phyloP scores from a whole-genome alignment of 2,329 filamentous ascomycete genomes.

The Claviceps pazoutovae region DNA sequence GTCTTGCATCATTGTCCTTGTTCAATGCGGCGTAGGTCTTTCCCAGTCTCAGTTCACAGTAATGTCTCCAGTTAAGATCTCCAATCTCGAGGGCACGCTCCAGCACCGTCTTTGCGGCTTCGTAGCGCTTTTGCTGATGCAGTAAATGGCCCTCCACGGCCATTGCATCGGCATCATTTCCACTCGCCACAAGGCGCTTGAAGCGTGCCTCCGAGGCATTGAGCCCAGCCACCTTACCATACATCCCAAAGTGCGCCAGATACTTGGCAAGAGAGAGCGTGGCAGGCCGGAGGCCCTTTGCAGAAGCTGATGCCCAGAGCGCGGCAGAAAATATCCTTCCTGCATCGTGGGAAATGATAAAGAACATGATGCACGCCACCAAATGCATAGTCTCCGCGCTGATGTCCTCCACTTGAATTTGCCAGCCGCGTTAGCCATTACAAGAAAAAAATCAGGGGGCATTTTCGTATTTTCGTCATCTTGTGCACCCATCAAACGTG shows the following conservation, averaged over 20 bases:
- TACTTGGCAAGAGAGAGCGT: conserved; percentile 16
- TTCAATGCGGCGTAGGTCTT: conserved; percentile 12
- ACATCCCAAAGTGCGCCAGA: conserved; percentile 10
- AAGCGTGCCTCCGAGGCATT: conserved; percentile 15
- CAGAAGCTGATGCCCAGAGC: conserved; percentile 20
- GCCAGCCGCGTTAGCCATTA: neutral
- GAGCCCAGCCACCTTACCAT: conserved; percentile 10
- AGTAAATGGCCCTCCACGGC: conserved; percentile 19
- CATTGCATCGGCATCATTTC: conserved; percentile 22
- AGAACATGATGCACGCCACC: conserved; percentile 15
- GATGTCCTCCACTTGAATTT: conserved; percentile 7
- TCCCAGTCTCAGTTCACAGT: conserved; percentile 15
- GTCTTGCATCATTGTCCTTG: conserved; percentile 11
- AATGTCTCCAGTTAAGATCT: conserved; percentile 15
- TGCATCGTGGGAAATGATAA: conserved; percentile 3
- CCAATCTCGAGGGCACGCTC: conserved; percentile 13
- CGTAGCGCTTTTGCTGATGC: conserved; percentile 12
- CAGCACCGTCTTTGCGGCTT: conserved; percentile 11
- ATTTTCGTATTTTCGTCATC: neutral
- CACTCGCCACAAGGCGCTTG: conserved; percentile 15
- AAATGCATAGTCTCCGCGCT: conserved; percentile 13
- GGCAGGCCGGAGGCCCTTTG: conserved; percentile 16
- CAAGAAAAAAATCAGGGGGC: too few relatives aligned
- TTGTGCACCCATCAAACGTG: neutral
- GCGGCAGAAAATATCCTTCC: conserved; percentile 9